Base-by-base conservation (phyloP, 345 rosid species). In the Arabidopsis suecica region DNA sequence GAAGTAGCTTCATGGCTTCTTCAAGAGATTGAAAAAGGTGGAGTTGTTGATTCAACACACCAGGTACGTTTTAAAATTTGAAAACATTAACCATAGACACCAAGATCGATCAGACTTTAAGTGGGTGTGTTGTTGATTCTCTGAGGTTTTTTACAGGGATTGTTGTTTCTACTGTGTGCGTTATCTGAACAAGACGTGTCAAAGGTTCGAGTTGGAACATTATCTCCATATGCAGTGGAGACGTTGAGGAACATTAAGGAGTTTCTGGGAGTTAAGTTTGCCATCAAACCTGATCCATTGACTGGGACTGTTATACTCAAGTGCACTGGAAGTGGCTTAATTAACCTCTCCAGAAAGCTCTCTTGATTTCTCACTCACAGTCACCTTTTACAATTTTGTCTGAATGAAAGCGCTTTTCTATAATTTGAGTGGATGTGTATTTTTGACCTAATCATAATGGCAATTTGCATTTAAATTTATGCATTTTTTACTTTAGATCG, bases 41-140 rank as follows among this genome's bases (percentile, higher is more conserved):
- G 99, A 76, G 97, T 95, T 41, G 97, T 93, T 48, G 98, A 95
- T 81, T 90, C 99, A 40, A 69, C 96, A 38, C 97, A 93, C 81
- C 97, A 90, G 96, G 98, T 92, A 14, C 36, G 87, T 44, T 30
- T 30, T 30, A 7, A 7, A 64, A 55, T 8, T 36, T 38, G 2
- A 6, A 23, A 12, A 41, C 38, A 13, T 49, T 48, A 23, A 60
- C 20, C 62, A 9, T 64, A 47, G 23, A 14, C 33, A 57, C 25
- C 10, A 30, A 48, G 12, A 32, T 32, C 1, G 28, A 37, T 65
- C 3, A 25, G 22, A 2, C 41, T 9, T 12, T 14, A 10, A 28
- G 28, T 55, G 28, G 2, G 20, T 47, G 20, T 69, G 37, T 55
- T 62, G 14, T 64, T 49, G 20, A 48, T 16, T 69, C 28, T 18